Conservation (phyloP, 2,329 filamentous ascomycete species). For the Scolecobasidium constrictum region DNA sequence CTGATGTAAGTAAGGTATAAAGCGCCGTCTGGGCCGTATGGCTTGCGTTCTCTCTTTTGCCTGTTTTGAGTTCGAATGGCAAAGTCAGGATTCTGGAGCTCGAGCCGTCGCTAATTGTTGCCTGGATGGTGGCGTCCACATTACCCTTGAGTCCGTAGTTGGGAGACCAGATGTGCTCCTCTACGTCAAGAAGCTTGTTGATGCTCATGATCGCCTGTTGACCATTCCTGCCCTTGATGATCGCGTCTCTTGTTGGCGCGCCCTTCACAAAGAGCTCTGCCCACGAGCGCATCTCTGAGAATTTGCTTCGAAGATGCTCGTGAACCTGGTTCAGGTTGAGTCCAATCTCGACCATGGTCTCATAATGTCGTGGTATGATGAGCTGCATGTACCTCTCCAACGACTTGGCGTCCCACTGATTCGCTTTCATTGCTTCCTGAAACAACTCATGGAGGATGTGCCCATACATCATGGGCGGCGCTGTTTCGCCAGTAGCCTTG, state of each 20-base stretch:
- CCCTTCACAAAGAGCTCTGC: conserved; percentile 68
- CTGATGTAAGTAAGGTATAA: conserved; percentile 84
- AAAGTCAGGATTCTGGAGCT: conserved; percentile 63
- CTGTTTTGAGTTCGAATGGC: conserved; percentile 93
- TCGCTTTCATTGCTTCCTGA: conserved; percentile 75
- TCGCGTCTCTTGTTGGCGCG: conserved; percentile 54
- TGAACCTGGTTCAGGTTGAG: conserved; percentile 61
- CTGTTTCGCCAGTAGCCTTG: conserved; percentile 76
- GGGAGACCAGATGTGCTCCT: conserved; percentile 97
- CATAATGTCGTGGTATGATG: conserved; percentile 66
- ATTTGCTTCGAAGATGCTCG: conserved; percentile 72
- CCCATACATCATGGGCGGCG: conserved; percentile 77
- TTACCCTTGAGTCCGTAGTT: conserved; percentile 97
- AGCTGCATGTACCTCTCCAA: conserved; percentile 55
- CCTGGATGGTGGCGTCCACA: conserved; percentile 92
- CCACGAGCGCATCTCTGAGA: conserved; percentile 74
- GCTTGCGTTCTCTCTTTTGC: conserved; percentile 64
- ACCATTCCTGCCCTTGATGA: conserved; percentile 70
- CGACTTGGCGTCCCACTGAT: conserved; percentile 65
- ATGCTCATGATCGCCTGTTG: conserved; percentile 72
- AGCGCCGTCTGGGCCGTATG: conserved; percentile 91
- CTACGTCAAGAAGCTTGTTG: conserved; percentile 88
- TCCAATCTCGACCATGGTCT: conserved; percentile 82
- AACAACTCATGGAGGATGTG: conserved; percentile 93
- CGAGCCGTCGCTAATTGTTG: conserved; percentile 63